Base-by-base conservation (phyloP, 75 land plant species). In the Picea glauca region DNA sequence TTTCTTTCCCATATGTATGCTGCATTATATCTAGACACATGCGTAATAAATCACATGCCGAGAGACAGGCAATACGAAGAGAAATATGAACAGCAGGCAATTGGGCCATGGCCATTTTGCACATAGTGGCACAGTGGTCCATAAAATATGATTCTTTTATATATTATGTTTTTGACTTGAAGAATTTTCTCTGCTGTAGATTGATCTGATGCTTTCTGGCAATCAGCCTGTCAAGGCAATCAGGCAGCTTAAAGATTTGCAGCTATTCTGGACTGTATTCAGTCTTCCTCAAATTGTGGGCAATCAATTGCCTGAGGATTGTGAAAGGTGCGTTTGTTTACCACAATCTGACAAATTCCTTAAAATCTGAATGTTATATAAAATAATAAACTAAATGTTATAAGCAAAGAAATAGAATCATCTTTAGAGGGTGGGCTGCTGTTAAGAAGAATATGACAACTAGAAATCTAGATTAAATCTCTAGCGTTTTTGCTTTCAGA, bases 201-300 rank as follows among this genome's bases (percentile, higher is more conserved):
- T 98, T 85, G 98, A 98, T 81, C 89, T 98, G 38, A 98, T 98
- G 99, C 81, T 95, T 13, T 81, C 87, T 78, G 94, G 91, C 12
- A 96, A 88, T 60, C 81, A 87, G 43, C 96, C 96, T 33, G 83
- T 79, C 14, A 81, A 84, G 83, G 98, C 99, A 78, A 85, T 98
- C 78, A 62, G 78, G 40, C 84, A 84, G 60, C 79, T 98, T 15
- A 78, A 79, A 82, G 93, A 95, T 21, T 75, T 98, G 87, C 60
- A 88, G 33, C 75, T 98, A 63, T 95, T 98, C 76, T 82, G 87
- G 84, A 68, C 76, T 74, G 89, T 98, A 72, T 93, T 98, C 77
- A 62, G 70, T 70, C 84, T 89, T 63, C 93, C 96, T 76, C 60
- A 60, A 31, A 64, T 84, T n/a, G 11, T 79, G 40, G 80, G 88